Conservation (phyloP, 768 basidiomycete species). For the Xerocomellus chrysenteron region DNA sequence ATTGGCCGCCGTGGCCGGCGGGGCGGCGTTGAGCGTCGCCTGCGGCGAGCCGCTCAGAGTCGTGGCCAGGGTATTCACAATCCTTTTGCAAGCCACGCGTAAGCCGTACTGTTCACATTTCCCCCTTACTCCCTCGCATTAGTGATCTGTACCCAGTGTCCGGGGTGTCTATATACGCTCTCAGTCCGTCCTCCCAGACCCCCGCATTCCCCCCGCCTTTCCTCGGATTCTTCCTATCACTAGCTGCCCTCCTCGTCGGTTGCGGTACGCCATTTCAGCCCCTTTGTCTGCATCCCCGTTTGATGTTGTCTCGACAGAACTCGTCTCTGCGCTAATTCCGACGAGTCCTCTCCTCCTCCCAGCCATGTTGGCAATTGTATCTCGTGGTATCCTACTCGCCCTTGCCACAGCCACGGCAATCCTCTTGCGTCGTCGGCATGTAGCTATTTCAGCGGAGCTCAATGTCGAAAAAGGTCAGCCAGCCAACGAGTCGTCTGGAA, state of each 20-base stretch:
- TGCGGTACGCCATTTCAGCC: constrained; percentile 24
- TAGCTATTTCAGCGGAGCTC: neutral
- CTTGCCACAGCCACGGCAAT: constrained; percentile 12
- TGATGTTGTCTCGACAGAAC: constrained; percentile 14
- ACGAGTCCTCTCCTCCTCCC: constrained; percentile 26
- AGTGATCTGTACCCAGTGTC: constrained; percentile 21
- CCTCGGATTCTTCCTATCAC: constrained; percentile 14
- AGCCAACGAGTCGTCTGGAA: constrained; percentile 1
- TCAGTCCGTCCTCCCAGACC: constrained; percentile 7
- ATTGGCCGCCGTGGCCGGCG: constrained; percentile 24
- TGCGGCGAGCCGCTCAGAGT: constrained; percentile 12
- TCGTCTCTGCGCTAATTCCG: constrained; percentile 26
- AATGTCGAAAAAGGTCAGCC: constrained; percentile 16
- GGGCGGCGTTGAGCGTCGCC: constrained; percentile 18
- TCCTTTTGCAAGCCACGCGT: constrained; percentile 26
- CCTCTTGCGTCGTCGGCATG: constrained; percentile 3
- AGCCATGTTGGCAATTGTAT: constrained; percentile 21
- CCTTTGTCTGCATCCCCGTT: neutral
- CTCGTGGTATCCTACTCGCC: constrained; percentile 20
- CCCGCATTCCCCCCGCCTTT: constrained; percentile 6
- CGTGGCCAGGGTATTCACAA: constrained; percentile 15
- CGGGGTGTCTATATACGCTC: constrained; percentile 25
- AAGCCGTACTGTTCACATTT: neutral
- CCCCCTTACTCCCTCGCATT: neutral
- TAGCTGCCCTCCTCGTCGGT: constrained; percentile 22